Evolutionary conservation across 805 yeast genomes (phyloP).

Genomic region (Yarrowia porcina): DNA sequence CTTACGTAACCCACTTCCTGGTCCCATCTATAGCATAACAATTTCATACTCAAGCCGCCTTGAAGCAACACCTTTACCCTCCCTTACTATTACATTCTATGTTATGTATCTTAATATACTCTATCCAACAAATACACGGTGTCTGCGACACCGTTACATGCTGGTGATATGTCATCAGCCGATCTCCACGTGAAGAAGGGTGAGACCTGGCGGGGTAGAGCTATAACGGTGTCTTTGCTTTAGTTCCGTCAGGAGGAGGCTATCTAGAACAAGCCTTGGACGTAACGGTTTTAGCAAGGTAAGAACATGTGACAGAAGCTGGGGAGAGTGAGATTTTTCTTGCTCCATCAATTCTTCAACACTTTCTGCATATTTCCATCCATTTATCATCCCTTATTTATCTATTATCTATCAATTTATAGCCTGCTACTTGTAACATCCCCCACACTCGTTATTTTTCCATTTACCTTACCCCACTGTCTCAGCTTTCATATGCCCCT

Average conservation of each 20-base stretch:
- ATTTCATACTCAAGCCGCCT: too few relatives aligned
- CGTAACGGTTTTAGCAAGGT: not conserved
- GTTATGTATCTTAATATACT: not conserved
- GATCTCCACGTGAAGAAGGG: not conserved
- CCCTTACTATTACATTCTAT: not conserved
- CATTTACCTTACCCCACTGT: not conserved
- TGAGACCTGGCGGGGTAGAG: not conserved
- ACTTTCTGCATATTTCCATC: too few relatives aligned
- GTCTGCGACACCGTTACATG: not conserved
- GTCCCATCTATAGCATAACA: not conserved
- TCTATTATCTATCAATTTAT: too few relatives aligned
- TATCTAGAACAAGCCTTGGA: not conserved
- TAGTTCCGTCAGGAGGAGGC: not conserved
- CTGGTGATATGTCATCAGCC: not conserved
- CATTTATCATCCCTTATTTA: too few relatives aligned
- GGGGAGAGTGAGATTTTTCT: too few relatives aligned
- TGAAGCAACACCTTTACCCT: not conserved
- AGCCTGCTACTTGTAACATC: too few relatives aligned
- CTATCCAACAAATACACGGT: too few relatives aligned
- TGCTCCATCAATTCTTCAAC: too few relatives aligned
- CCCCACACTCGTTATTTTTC: not conserved
- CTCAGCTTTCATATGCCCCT: constrained; percentile 18
- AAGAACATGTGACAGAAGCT: not conserved
- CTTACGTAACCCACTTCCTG: constrained; percentile 3
- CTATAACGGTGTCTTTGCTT: not conserved